phyloP scores from a whole-genome alignment of 2,329 filamentous ascomycete species.

The Ascochyta koolunga region DNA sequence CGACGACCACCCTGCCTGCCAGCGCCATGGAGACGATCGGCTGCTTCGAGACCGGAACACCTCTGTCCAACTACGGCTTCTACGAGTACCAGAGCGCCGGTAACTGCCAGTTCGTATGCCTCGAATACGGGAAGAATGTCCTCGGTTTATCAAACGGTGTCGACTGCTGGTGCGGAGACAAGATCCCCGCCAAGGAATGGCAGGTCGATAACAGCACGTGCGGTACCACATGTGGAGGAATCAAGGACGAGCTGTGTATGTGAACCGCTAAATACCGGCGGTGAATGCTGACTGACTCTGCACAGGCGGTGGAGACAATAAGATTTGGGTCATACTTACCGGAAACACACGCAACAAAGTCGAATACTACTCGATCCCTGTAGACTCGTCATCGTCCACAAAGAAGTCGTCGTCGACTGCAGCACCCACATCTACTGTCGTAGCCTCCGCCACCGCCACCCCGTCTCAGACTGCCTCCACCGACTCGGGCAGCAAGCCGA shows the following conservation, averaged over 20 bases:
- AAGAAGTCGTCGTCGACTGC: slow-evolving; percentile 24
- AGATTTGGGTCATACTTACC: slow-evolving; percentile 60
- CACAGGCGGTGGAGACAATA: slow-evolving; percentile 64
- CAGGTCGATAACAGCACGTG: slow-evolving; percentile 67
- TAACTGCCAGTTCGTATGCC: slow-evolving; percentile 61
- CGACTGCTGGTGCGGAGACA: slow-evolving; percentile 75
- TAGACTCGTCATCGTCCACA: slow-evolving; percentile 27
- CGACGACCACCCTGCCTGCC: slow-evolving; percentile 37
- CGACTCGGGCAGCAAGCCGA: slow-evolving; percentile 53
- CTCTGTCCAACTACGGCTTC: slow-evolving; percentile 55
- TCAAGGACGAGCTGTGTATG: slow-evolving; percentile 67
- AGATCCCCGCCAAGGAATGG: slow-evolving; percentile 64
- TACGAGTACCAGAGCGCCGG: slow-evolving; percentile 62
- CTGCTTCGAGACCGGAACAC: slow-evolving; percentile 59
- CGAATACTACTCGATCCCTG: slow-evolving; percentile 38
- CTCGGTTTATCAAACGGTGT: slow-evolving; percentile 66
- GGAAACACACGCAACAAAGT: slow-evolving; percentile 52
- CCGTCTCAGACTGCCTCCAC: slow-evolving; percentile 48
- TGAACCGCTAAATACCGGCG: slow-evolving; percentile 11
- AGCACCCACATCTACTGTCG: slow-evolving; percentile 16
- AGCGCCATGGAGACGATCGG: slow-evolving; percentile 49
- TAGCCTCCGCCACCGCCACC: slow-evolving; percentile 40
- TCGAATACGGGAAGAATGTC: slow-evolving; percentile 58
- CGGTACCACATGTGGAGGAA: slow-evolving; percentile 69
- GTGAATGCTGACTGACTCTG: slow-evolving; percentile 24